Base-by-base conservation (phyloP, 176 grass and related monocot genomes). In the Hordeum marinum region DNA sequence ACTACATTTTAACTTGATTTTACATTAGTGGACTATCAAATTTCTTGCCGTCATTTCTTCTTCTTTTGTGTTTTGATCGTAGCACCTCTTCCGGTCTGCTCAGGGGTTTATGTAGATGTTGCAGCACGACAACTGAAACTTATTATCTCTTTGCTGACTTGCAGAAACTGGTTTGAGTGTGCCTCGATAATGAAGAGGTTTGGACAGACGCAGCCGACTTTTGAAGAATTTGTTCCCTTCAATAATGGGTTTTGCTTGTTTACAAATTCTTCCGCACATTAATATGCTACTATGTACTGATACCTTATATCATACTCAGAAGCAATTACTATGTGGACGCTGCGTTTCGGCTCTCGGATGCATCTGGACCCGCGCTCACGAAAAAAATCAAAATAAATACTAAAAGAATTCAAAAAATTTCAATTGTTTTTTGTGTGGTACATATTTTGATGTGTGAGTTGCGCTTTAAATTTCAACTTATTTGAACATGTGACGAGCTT, bases 101-200 rank as follows among this genome's bases (percentile, higher is more conserved):
- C 34, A 18, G 10, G 7, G 42, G 85, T 79, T 35, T 70, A 62
- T 46, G 23, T 64, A 68, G 13, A 62, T 91, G 84, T 71, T 21
- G 17, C 68, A 48, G 20, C 15, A 15, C 1, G 55, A n/a, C 81
- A 79, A 25, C 17, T 50, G 54, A 75, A 89, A 77, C 65, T 79
- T 81, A 68, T 73, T 39, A 57, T 73, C 67, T 82, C 21, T 23
- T 76, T 87, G 40, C 32, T 95, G 48, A 72, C 32, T 70, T 85
- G 43, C 91, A 96, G 94, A 96, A 88, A 95, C 82, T 29, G 94
- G 94, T 89, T 77, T 95, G 42, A 87, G 94, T 74, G 77, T 80
- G 61, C 94, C 94, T 89, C 94, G 94, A 95, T 95, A 87, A 95
- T 72, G 86, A 81, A 88, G 84, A 76, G 63, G 37, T 15, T 46